Base-by-base conservation (phyloP, 257 asterid species). In the Cynanchum wilfordii region DNA sequence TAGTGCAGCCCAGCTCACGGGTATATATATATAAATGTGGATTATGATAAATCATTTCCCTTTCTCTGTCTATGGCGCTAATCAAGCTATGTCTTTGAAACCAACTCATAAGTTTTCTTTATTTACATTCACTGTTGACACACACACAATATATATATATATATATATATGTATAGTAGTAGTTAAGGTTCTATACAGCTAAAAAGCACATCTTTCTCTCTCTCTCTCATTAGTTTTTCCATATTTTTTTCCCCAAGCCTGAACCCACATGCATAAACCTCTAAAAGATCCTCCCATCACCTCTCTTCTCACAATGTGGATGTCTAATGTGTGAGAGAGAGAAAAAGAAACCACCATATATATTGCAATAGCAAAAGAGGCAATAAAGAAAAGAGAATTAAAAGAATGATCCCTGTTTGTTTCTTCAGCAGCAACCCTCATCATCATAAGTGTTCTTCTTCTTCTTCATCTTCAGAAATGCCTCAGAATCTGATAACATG, bases 401-500 rank as follows among this genome's bases (percentile, higher is more conserved):
- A 2, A 33, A 42, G 47, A 66, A 82, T 82, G 79, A 72, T 79
- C 68, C 77, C 83, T 47, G 66, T 74, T 52, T 82, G 86, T 79
- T 79, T 78, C 60, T 79, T 78, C 66, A 82, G 77, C 58, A 75
- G 20, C 57, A 33, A 3, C 38, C 38, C 38, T 33, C 3, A 33
- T 33, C 74, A 76, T 40, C 66, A 50, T 7, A 42, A 42, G 47
- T 42, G 38, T 55, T 66, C 40, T 54, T 6, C 54, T 63, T 77
- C 56, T 38, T 47, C 51, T 20, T 70, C 81, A 11, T 64, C 79
- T 15, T 38, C 71, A 38, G 79, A 77, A 66, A 71, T 72, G 69
- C 80, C 83, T 75, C 86, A 82, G 49, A 82, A 76, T 40, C 79
- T 82, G 45, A 66, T 78, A 15, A 82, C 85, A 15, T 82, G 86